These are phyloP conservation scores for Mycosphaerelloides madeirae DNA, from an alignment of 2,329 filamentous ascomycete genomes.

Conservation along the genomic window DNA sequence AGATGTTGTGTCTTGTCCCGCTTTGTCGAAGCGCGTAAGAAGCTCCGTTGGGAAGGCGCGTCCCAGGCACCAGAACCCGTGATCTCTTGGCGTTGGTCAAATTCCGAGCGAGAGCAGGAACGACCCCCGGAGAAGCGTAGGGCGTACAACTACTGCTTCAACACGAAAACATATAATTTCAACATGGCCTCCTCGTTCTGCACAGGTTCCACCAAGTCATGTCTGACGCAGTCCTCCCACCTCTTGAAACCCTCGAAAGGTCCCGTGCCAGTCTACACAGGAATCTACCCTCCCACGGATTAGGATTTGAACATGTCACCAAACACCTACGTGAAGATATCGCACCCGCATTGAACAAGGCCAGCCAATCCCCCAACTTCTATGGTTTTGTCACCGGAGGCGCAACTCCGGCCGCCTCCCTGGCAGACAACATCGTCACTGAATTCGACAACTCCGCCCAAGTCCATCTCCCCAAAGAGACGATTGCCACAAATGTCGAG, in stretches of 20 bases:
- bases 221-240: constrained; percentile 32
- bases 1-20: no score
- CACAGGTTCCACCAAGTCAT: no score
- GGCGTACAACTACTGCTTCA: no score
- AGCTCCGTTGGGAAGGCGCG: no score
- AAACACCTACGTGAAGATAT: constrained; percentile 45
- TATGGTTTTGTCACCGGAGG: constrained; percentile 89
- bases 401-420: constrained; percentile 68
- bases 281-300: constrained; percentile 36
- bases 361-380: constrained; percentile 62
- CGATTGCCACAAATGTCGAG: constrained; percentile 71
- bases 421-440: constrained; percentile 80
- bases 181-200: no score
- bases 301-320: constrained; percentile 40
- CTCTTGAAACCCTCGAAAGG: constrained; percentile 23
- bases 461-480: constrained; percentile 74
- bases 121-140: no score
- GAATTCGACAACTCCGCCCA: constrained; percentile 77
- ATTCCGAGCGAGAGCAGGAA: no score
- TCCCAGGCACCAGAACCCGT: no score
- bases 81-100: no score
- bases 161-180: no score
- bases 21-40: no score
- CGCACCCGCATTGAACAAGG: constrained; percentile 57
- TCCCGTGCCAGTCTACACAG: constrained; percentile 34